Evolutionary conservation across 768 basidiomycete genomes (phyloP).

Genomic region (Suillus spraguei): DNA sequence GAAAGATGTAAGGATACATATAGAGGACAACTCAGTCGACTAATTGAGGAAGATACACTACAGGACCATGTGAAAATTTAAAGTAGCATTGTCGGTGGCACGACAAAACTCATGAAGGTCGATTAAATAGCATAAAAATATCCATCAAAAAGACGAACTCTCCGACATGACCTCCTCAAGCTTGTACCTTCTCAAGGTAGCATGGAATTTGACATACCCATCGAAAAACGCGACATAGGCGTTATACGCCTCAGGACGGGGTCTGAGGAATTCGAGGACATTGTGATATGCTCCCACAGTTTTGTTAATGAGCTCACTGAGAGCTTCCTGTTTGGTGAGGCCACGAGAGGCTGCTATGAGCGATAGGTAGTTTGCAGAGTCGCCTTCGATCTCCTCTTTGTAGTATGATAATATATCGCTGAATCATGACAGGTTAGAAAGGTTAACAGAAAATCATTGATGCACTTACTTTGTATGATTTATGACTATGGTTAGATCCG

Average conservation of each 20-base stretch:
- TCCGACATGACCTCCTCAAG: slow-evolving; percentile 16
- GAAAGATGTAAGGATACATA: too few relatives aligned
- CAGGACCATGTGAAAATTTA: too few relatives aligned
- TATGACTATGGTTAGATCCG: slow-evolving; percentile 37
- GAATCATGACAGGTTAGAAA: not conserved
- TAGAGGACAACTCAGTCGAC: too few relatives aligned
- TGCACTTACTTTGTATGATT: slow-evolving; percentile 39
- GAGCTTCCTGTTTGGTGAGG: slow-evolving; percentile 28
- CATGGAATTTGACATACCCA: slow-evolving; percentile 24
- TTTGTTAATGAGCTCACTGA: slow-evolving; percentile 25
- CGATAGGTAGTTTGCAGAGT: slow-evolving; percentile 35
- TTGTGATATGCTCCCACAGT: slow-evolving; percentile 22
- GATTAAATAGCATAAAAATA: not conserved
- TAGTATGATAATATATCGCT: slow-evolving; percentile 34
- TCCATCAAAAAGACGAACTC: not conserved
- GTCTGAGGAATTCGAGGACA: slow-evolving; percentile 22
- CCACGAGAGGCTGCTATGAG: slow-evolving; percentile 25
- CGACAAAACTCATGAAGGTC: too few relatives aligned
- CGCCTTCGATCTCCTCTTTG: slow-evolving; percentile 40
- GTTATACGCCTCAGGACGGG: slow-evolving; percentile 12
- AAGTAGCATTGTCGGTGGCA: too few relatives aligned
- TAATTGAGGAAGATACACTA: too few relatives aligned
- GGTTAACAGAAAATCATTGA: not conserved
- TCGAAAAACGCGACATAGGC: slow-evolving; percentile 9
- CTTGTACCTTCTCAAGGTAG: slow-evolving; percentile 20